Evolutionary conservation across 2,329 filamentous ascomycete genomes (phyloP).

Genomic region (Xylaria polymorpha): DNA sequence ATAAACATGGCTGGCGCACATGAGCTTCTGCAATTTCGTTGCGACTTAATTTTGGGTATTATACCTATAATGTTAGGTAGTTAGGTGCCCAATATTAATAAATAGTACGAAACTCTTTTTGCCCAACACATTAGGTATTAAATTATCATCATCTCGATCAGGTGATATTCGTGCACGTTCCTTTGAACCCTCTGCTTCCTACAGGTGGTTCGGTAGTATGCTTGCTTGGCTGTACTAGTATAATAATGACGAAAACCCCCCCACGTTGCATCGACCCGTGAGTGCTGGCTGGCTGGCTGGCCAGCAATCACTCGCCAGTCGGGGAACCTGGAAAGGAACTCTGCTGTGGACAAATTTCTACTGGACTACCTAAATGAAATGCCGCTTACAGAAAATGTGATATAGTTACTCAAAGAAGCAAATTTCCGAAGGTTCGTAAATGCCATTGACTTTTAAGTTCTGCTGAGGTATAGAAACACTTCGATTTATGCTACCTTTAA

Average conservation of each 20-base stretch:
- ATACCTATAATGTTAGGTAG: neutral
- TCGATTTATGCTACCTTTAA: too few species aligned
- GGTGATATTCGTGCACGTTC: neutral
- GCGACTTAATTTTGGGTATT: neutral
- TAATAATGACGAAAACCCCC: neutral
- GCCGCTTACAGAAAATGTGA: neutral
- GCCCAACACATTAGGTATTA: neutral
- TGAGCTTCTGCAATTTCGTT: neutral
- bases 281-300: too few species aligned
- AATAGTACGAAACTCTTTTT: constrained; percentile 3
- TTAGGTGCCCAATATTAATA: neutral
- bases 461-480: neutral
- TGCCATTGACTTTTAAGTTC: too few species aligned
- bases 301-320: too few species aligned
- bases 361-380: neutral
- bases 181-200: neutral
- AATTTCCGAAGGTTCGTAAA: neutral
- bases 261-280: neutral
- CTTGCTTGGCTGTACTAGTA: neutral
- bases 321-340: neutral
- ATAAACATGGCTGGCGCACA: neutral
- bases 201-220: neutral
- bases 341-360: neutral
- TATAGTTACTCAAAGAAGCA: neutral
- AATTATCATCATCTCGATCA: too few species aligned